Evolutionary conservation across 2,329 filamentous ascomycete genomes (phyloP), one percentile per base, ranked within the genome.

Genomic region (Ascochyta pisi): DNA sequence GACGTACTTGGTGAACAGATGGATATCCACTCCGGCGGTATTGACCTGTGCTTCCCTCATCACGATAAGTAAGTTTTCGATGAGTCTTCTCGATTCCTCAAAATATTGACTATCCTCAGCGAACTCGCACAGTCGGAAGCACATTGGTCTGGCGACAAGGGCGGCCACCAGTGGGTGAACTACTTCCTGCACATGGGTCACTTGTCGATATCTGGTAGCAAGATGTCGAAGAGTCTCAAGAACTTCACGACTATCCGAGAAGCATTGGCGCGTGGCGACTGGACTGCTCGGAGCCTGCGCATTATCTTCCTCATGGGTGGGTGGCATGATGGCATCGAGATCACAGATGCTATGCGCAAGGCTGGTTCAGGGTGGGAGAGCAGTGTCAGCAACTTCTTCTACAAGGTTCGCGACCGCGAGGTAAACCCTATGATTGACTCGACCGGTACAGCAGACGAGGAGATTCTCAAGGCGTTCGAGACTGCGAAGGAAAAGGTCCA

Each of bases 111-210:
- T 15, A 8, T 7, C 4, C 4, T 6, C 16, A 65, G 63, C 66
- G 94, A 96, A 75, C 78, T 96, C 63, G 92, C 92, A 0, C 92
- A 96, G 75, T 92, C 88, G 61, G 92, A 96, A 74, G 92, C 91
- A n/a, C 94, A 91, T 75, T 96, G 85, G 84, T 75, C 78, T 48
- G 68, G 74, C 23, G 68, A 71, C 15, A 75, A 73, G 37, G 71
- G 70, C 3, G 74, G 77, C 15, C 74, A 78, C 39, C 91, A 91
- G 57, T 96, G 94, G 94, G 90, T 96, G 46, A 96, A 95, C 73
- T 96, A 97, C 78, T 98, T 97, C 78, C 73, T 97, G 15, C 94
- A 97, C 72, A 97, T 96, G 89, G 94, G 94, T 0, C 94, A 98
- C 73, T 78, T 97, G 43, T 89, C 88, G 6, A 97, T 98, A 54